Percentiles rank a stretch among this genome's conserved stretches.
Evolutionary conservation across 768 basidiomycete species (phyloP).

Genomic region (Pisolithus tinctorius): DNA sequence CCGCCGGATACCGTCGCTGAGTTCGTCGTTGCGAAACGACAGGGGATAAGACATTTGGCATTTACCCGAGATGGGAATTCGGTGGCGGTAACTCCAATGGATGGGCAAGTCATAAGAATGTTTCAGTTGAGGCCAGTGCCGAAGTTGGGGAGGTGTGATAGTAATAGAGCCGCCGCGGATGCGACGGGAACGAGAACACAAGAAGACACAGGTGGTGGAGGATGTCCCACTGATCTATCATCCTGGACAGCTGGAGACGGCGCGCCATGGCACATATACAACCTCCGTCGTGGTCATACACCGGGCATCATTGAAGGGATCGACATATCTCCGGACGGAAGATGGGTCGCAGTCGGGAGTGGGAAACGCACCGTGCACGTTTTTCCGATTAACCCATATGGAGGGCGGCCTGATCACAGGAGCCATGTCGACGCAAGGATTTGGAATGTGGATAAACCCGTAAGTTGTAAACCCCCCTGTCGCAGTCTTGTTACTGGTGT

Average conservation of each 20-base stretch:
- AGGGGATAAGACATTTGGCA: constrained; percentile 38
- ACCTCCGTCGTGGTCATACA: constrained; percentile 67
- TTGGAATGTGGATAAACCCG: constrained; percentile 43
- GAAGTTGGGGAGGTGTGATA: constrained; percentile 10
- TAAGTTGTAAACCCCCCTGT: constrained; percentile 16
- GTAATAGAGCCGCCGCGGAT: constrained; percentile 1
- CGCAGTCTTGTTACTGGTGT: background rate
- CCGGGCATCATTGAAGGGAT: constrained; percentile 53
- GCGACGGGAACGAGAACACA: background rate
- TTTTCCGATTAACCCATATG: constrained; percentile 72
- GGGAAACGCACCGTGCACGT: constrained; percentile 60
- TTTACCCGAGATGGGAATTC: constrained; percentile 52
- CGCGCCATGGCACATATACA: constrained; percentile 54
- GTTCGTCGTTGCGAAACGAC: constrained; percentile 42
- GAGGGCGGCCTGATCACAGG: constrained; percentile 54
- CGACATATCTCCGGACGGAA: constrained; percentile 39
- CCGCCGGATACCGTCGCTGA: constrained; percentile 35
- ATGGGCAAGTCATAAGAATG: constrained; percentile 49
- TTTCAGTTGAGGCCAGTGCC: constrained; percentile 35
- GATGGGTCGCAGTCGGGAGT: constrained; percentile 68
- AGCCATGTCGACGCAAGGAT: constrained; percentile 59
- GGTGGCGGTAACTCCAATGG: constrained; percentile 43
- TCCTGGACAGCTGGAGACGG: constrained; percentile 8
- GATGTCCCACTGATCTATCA: background rate
- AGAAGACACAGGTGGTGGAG: no score